A percentile compares a stretch with the other conserved stretches of the same genome.
phyloP scores from a whole-genome alignment of 2,329 filamentous ascomycete species.

The Ciborinia camelliae region DNA sequence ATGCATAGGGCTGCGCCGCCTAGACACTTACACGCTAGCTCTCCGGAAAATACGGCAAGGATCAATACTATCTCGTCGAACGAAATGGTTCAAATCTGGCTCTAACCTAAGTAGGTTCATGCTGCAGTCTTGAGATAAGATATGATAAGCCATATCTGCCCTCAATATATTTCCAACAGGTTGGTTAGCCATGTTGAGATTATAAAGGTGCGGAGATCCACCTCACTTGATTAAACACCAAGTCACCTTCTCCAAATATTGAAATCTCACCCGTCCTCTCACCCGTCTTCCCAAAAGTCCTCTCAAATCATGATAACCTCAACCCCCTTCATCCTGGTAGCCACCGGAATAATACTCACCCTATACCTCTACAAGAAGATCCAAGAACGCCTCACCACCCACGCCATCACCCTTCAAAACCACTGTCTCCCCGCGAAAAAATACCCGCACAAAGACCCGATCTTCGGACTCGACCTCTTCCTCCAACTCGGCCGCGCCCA shows the following conservation, averaged over 20 bases:
- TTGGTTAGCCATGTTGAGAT: background rate
- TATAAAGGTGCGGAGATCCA: background rate
- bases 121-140: background rate
- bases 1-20: background rate
- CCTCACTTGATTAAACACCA: background rate
- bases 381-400: background rate
- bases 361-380: background rate
- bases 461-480: background rate
- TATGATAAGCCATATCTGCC: background rate
- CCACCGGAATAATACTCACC: background rate
- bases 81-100: background rate
- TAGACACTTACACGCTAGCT: background rate
- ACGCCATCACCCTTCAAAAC: background rate
- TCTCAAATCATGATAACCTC: background rate
- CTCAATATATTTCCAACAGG: background rate
- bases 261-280: background rate
- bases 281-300: too few relatives aligned
- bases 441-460: conserved; percentile 2
- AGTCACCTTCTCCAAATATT: background rate
- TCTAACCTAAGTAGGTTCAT: too few relatives aligned
- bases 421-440: background rate
- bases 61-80: too few relatives aligned
- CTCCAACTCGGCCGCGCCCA: background rate
- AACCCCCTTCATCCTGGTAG: background rate
- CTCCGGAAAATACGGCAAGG: background rate